These are phyloP conservation scores for Brassica juncea DNA, from an alignment of 345 rosid genomes.

Conservation along the genomic window DNA sequence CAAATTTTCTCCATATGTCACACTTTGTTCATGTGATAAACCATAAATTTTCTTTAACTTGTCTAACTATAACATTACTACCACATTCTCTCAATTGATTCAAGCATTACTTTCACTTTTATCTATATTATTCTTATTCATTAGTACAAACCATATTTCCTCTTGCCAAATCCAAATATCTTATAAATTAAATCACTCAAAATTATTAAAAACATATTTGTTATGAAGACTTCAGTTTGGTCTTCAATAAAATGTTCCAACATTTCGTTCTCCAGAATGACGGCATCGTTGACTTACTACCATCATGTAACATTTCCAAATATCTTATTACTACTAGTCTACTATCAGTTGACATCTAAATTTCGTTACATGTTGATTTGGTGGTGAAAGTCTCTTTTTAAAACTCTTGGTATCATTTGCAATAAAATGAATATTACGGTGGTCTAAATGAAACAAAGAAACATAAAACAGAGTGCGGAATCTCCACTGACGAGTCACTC, in stretches of 20 bases:
- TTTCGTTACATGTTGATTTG: not conserved
- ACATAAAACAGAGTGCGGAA: not conserved
- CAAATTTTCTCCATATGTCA: not conserved
- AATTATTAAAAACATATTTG: not conserved
- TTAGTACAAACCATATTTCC: not conserved
- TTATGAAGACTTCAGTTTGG: not conserved
- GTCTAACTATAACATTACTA: not conserved
- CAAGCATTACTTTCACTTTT: not conserved
- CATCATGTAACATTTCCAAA: not conserved
- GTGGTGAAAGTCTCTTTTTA: not conserved
- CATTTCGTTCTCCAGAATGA: not conserved
- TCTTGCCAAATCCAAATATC: too few species aligned
- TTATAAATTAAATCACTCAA: too few species aligned
- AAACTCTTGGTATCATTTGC: not conserved
- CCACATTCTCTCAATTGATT: not conserved
- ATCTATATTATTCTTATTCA: not conserved
- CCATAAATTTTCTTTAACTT: not conserved
- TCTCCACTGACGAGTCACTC: not conserved
- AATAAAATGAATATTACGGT: not conserved
- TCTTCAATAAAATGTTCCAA: not conserved
- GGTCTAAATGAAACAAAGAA: not conserved
- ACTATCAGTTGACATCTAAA: not conserved
- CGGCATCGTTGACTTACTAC: not conserved
- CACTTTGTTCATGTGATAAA: not conserved
- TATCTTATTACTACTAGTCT: not conserved